Evolutionary conservation across 2,329 filamentous ascomycete genomes (phyloP), one percentile per base, ranked within the genome.

Genomic region (Monosporascus cannonballus): DNA sequence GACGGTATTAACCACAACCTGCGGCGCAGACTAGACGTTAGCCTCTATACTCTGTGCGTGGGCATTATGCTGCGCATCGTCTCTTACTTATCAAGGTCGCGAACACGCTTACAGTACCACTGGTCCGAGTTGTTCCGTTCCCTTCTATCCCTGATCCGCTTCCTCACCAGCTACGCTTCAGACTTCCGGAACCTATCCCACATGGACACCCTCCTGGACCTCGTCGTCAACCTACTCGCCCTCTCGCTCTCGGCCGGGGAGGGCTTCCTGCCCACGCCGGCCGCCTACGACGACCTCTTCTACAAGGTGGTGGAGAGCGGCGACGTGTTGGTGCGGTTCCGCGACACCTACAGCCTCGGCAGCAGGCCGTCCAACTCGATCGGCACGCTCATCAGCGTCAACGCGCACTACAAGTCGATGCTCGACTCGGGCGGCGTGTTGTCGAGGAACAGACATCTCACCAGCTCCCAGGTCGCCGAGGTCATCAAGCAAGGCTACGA

Each of bases 401-500:
- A 84, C 54, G 81, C 83, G 14, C 93, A 99, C 67, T 99, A 97
- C 72, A 88, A 94, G 64, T 81, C 89, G 54, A 77, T 97, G 50
- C 80, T 99, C 18, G 60, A 69, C 63, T 56, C 74, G 53, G 73
- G 74, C 15, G 76, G 76, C 52, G 68, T 69, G 59, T 18, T 14
- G 17, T 41, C 38, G 17, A 41, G 17, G 14, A 80, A 82, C 55
- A 87, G 84, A 62, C 84, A 88, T 59, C 73, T 96, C 54, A 96
- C 89, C 54, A 91, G 87, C 38, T 78, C 83, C 48, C 89, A 96
- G 67, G 91, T 99, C 39, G 86, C 87, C 42, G 87, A 89, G 59
- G 89, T 96, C 27, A 97, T 99, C 70, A 96, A 96, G 73, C 88
- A 95, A 69, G 94, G 94, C 0, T 97, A 97, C 65, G 93, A 97